Evolutionary conservation across 208 protist species (phyloP).

Genomic region (Trypanosoma caninum): DNA sequence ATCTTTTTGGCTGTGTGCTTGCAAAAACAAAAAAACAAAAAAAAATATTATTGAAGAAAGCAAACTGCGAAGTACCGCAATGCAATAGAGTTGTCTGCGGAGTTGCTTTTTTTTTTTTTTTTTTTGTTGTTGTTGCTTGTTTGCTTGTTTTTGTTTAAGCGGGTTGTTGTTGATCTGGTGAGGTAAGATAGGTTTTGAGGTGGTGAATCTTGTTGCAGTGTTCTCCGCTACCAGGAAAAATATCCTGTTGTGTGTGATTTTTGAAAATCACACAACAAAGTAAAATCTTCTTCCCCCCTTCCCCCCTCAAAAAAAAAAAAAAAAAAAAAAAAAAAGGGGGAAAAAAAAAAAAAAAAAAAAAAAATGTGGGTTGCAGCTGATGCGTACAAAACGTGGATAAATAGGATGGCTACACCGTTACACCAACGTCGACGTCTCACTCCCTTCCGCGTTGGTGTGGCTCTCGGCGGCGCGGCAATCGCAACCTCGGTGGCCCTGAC

Average conservation of each 20-base stretch:
- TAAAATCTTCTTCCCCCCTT: no score
- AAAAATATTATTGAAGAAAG: no score
- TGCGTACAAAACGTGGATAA: not conserved
- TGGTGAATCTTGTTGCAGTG: no score
- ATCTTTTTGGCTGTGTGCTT: no score
- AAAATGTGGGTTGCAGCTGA: no score
- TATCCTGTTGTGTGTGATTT: no score
- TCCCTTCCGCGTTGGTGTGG: slow-evolving; percentile 19
- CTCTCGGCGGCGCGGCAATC: slow-evolving; percentile 20
- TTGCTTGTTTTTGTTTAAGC: not conserved
- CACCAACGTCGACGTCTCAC: slow-evolving; percentile 21
- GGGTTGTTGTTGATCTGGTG: not conserved
- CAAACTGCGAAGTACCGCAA: no score
- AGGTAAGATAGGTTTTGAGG: not conserved
- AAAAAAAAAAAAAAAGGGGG: not conserved
- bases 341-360: not conserved
- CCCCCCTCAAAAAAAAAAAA: no score
- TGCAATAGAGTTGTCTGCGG: no score
- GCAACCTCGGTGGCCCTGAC: slow-evolving; percentile 38
- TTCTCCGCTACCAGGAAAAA: no score
- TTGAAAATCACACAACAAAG: no score
- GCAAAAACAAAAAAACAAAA: no score
- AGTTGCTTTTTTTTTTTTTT: not conserved
- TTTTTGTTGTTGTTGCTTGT: slow-evolving; percentile 1
- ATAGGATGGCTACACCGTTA: slow-evolving; percentile 7